These are phyloP conservation scores for Monosporozyma unispora DNA, from an alignment of 805 yeast species.

Conservation along the genomic window DNA sequence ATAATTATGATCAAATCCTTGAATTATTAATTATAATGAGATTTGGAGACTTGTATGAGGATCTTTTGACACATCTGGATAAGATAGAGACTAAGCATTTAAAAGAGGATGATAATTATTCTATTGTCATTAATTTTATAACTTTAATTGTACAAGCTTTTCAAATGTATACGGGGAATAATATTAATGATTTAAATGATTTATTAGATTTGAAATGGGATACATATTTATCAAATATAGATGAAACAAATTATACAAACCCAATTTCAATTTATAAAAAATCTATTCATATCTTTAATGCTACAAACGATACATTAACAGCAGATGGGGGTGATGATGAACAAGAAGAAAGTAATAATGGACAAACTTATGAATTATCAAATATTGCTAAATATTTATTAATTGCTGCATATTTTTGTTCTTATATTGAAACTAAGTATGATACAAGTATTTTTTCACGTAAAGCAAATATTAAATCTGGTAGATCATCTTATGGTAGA, in stretches of 20 bases:
- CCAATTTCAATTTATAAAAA: constrained; percentile 26
- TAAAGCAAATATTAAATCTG: constrained; percentile 36
- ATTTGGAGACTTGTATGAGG: constrained; percentile 10
- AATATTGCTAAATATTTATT: constrained; percentile 58
- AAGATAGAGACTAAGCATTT: background rate
- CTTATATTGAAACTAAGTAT: constrained; percentile 58
- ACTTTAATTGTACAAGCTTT: constrained; percentile 25
- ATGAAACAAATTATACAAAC: constrained; percentile 14
- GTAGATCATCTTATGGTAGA: constrained; percentile 34
- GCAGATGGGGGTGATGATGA: constrained; percentile 10
- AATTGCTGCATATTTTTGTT: constrained; percentile 76
- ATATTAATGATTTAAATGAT: constrained; percentile 20
- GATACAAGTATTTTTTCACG: constrained; percentile 67
- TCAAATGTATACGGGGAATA: constrained; percentile 28
- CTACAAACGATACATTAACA: constrained; percentile 29
- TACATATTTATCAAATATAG: constrained; percentile 13
- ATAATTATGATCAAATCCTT: constrained; percentile 17
- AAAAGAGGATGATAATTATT: background rate
- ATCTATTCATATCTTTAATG: constrained; percentile 22
- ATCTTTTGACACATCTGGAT: background rate
- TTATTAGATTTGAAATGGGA: constrained; percentile 28
- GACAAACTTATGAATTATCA: constrained; percentile 41
- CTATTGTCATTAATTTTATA: constrained; percentile 17
- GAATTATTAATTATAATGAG: constrained; percentile 15
- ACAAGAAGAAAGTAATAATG: constrained; percentile 6